These are phyloP conservation scores for Coniochaeta sp. DNA, from an alignment of 2,329 filamentous ascomycete species.

Conservation along the genomic window DNA sequence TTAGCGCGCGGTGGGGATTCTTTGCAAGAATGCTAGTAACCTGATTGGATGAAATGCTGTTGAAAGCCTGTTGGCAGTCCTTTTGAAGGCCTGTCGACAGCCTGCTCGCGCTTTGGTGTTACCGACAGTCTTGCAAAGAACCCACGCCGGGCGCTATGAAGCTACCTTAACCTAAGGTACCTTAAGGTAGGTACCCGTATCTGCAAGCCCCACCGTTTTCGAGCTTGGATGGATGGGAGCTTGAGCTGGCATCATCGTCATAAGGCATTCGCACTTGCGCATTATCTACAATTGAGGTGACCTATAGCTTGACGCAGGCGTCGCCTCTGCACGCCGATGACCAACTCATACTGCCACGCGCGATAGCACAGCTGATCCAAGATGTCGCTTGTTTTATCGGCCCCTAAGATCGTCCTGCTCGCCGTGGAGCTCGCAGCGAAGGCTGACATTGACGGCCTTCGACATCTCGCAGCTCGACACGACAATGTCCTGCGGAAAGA, in stretches of 20 bases:
- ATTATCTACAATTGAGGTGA: neutral
- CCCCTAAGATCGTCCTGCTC: slow-evolving; percentile 64
- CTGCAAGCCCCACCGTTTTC: neutral
- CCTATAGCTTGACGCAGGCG: neutral
- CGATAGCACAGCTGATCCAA: neutral
- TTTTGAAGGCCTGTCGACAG: too few relatives aligned
- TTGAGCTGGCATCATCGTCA: neutral
- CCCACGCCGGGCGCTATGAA: too few relatives aligned
- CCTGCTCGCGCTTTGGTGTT: too few relatives aligned
- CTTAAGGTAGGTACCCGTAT: too few relatives aligned
- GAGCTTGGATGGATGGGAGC: neutral
- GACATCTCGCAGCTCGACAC: slow-evolving; percentile 49
- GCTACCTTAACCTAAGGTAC: too few relatives aligned
- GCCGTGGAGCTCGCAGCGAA: slow-evolving; percentile 62
- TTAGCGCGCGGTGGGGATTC: too few relatives aligned
- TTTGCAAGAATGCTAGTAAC: too few relatives aligned
- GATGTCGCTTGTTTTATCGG: slow-evolving; percentile 40
- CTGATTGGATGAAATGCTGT: too few relatives aligned
- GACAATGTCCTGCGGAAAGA: slow-evolving; percentile 52
- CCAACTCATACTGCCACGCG: neutral
- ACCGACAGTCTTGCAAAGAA: too few relatives aligned
- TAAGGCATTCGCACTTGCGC: neutral
- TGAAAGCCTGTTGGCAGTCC: too few relatives aligned
- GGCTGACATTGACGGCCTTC: slow-evolving; percentile 56
- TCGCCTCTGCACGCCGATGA: neutral